Evolutionary conservation across 192 early-diverging fungal species (phyloP).

Genomic region (Obelidium mucronatum): DNA sequence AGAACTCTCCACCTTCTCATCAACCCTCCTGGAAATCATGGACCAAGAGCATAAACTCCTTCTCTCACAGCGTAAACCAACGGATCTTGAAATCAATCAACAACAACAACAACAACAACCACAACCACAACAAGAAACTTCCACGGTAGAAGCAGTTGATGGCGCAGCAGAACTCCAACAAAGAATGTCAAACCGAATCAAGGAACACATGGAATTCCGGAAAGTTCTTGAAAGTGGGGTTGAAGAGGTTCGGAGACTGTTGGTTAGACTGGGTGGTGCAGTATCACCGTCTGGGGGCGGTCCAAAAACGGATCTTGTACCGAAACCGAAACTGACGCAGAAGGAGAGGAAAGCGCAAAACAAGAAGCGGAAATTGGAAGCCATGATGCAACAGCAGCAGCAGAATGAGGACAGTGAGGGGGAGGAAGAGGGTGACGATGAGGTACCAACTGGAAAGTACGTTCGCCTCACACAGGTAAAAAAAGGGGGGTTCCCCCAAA

Average conservation of each 20-base stretch:
- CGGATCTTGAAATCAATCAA: too few relatives aligned
- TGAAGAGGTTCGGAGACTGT: not conserved
- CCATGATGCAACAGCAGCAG: not conserved
- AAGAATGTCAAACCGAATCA: not conserved
- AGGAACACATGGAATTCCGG: not conserved
- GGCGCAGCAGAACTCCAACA: not conserved
- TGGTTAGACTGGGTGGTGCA: not conserved
- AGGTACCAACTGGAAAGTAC: not conserved
- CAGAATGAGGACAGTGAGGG: constrained; percentile 7
- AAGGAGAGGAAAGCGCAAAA: constrained; percentile 18
- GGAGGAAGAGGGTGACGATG: constrained; percentile 11
- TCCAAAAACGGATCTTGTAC: not conserved
- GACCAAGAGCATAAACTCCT: not conserved
- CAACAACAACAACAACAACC: too few relatives aligned
- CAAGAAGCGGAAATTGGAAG: constrained; percentile 11
- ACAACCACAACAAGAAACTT: not conserved
- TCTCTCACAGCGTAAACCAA: not conserved
- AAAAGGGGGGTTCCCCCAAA: too few relatives aligned
- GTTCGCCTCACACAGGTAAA: too few relatives aligned
- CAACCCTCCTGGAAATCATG: not conserved
- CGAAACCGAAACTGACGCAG: constrained; percentile 4
- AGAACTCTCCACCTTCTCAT: not conserved
- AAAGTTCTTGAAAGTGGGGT: not conserved
- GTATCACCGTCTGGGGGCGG: not conserved
- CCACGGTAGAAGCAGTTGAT: not conserved